These are phyloP conservation scores for Penicillium paradoxum DNA, from an alignment of 495 filamentous ascomycete genomes.

Conservation along the genomic window DNA sequence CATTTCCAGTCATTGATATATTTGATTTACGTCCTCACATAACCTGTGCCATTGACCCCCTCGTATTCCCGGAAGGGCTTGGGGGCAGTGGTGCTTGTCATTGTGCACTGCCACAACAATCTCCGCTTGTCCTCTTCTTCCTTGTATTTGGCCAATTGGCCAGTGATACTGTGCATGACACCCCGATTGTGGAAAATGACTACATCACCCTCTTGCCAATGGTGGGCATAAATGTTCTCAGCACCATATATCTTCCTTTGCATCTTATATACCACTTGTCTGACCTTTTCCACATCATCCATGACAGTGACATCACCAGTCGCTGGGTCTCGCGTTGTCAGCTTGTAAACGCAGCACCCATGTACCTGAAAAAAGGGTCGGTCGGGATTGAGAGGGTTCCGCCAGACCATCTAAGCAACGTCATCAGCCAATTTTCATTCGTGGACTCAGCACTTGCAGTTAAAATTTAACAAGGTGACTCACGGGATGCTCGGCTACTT, in stretches of 20 bases:
- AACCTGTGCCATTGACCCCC: slow-evolving; percentile 5
- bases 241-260: slow-evolving; percentile 13
- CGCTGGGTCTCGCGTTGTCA: slow-evolving; percentile 8
- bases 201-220: slow-evolving; percentile 11
- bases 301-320: slow-evolving; percentile 10
- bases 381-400: slow-evolving; percentile 10
- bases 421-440: no score
- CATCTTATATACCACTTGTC: slow-evolving; percentile 14
- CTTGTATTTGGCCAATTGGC: slow-evolving; percentile 10
- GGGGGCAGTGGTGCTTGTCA: slow-evolving; percentile 7
- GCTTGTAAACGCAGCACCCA: slow-evolving; percentile 13
- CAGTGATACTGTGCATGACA: slow-evolving; percentile 15
- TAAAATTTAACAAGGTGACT: no score
- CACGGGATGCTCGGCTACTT: no score
- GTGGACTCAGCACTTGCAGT: no score
- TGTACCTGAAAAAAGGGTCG: slow-evolving; percentile 12
- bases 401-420: slow-evolving; percentile 9
- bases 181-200: slow-evolving; percentile 17
- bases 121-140: slow-evolving; percentile 11
- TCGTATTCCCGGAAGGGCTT: slow-evolving; percentile 10
- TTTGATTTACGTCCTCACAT: background rate
- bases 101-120: slow-evolving; percentile 11
- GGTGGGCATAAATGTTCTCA: slow-evolving; percentile 14
- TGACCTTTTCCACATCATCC: slow-evolving; percentile 12
- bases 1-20: background rate